A percentile compares a stretch with the other conserved stretches of the same genome.
These are phyloP conservation scores for Orbilia quercus DNA, from an alignment of 2,329 filamentous ascomycete genomes.

Conservation along the genomic window DNA sequence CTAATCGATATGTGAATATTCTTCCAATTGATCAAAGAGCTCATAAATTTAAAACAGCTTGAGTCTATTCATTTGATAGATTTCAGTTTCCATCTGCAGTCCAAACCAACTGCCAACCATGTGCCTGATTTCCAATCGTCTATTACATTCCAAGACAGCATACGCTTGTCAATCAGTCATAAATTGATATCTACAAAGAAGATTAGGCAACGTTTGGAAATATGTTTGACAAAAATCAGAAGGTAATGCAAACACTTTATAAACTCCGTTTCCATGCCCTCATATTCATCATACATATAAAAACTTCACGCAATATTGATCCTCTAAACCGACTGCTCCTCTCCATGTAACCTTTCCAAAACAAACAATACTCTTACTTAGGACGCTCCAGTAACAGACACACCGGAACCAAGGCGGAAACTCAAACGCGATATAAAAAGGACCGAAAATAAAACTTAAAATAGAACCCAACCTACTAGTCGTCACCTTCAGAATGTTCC, in stretches of 20 bases:
- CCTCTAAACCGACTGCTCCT: constrained; percentile 5
- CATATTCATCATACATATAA: constrained; percentile 11
- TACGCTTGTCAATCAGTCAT: background rate
- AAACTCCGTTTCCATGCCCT: constrained; percentile 27
- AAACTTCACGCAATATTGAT: constrained; percentile 1
- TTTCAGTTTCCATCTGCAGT: too few species aligned
- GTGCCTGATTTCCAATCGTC: too few species aligned
- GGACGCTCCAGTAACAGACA: background rate
- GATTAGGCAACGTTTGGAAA: background rate
- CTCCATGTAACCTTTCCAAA: constrained; percentile 1
- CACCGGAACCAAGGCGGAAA: background rate
- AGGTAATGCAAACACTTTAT: background rate
- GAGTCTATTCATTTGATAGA: too few species aligned
- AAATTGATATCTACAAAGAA: background rate
- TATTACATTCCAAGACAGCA: background rate
- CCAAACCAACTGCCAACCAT: background rate
- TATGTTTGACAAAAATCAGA: background rate
- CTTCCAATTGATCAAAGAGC: too few species aligned
- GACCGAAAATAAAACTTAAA: background rate
- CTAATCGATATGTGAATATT: too few species aligned
- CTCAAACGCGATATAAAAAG: background rate
- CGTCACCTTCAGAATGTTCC: background rate
- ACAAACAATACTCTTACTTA: too few species aligned
- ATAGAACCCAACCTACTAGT: background rate
- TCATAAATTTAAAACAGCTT: too few species aligned